These are phyloP conservation scores for Dactylorhiza incarnata DNA, from an alignment of 106 monocot genomes.

Conservation along the genomic window DNA sequence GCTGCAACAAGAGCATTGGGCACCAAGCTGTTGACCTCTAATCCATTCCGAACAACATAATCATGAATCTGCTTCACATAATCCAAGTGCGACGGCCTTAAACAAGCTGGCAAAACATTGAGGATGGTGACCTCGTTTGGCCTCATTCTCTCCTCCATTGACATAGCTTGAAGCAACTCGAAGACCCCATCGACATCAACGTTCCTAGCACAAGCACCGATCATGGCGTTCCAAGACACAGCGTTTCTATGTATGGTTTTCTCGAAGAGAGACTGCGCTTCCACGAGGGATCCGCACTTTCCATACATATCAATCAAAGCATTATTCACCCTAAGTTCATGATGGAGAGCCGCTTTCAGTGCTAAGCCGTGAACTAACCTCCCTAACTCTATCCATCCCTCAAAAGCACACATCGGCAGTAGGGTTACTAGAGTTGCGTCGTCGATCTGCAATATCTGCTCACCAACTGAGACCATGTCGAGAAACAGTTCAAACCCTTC, in stretches of 20 bases:
- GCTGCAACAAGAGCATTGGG: conserved; percentile 49
- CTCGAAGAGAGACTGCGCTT: conserved; percentile 33
- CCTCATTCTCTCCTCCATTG: conserved; percentile 14
- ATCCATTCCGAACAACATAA: conserved; percentile 36
- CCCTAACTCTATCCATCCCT: conserved; percentile 49
- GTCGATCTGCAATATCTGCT: conserved; percentile 16
- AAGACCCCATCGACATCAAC: conserved; percentile 32
- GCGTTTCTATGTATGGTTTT: conserved; percentile 19
- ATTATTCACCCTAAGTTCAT: conserved; percentile 38
- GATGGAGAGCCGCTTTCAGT: conserved; percentile 27
- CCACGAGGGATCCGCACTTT: conserved; percentile 37
- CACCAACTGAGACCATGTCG: conserved; percentile 19
- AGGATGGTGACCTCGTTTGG: conserved; percentile 52
- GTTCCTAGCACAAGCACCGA: conserved; percentile 50
- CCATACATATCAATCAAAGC: conserved; percentile 56
- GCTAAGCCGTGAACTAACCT: conserved; percentile 41
- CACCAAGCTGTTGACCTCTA: conserved; percentile 39
- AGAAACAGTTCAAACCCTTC: conserved; percentile 31
- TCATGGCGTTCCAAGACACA: conserved; percentile 69
- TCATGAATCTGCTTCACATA: conserved; percentile 55
- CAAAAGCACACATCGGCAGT: conserved; percentile 38
- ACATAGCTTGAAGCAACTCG: conserved; percentile 32
- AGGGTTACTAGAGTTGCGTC: conserved; percentile 46
- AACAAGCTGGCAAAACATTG: conserved; percentile 46
- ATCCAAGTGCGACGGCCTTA: conserved; percentile 14